Base-by-base conservation (phyloP, 805 yeast species). In the Trichomonascus vanleenenianus region DNA sequence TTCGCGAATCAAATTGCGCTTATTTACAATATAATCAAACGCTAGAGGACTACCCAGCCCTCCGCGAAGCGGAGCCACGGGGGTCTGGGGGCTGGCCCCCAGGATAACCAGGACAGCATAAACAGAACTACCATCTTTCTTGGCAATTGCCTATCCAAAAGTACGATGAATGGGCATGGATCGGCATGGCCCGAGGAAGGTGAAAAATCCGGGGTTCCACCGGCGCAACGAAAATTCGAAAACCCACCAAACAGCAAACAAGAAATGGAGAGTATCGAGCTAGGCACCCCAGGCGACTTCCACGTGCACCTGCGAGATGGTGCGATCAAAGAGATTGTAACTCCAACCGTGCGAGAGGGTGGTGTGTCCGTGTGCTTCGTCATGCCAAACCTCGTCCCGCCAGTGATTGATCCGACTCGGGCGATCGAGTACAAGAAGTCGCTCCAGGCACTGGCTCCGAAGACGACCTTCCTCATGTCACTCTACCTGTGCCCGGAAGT, bases 261-360 rank as follows among this genome's bases (percentile, higher is more conserved):
- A 39, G 14, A 34, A 25, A 39, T 11, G 32, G 11, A 32, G 7
- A 15, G 19, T n/a, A 56, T 63, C 36, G 57, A 61, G 18, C 57
- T 64, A 2, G 69, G 69, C 4, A 52, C 52, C 43, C 68, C 69
- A 32, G 69, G 65, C 14, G 99, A 93, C 64, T 80, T 87, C 76
- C 99, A 93, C 60, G 97, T 93, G 42, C 99, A 93, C 62, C 76
- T 93, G 32, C 84, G 98, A 59, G 96, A 91, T 49, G 97, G 95
- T 1, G 72, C 74, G 5, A 89, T 93, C 97, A 87, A 88, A 83
- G 83, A 85, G 55, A 74, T 86, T 32, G 85, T 89, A 35, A 76
- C 96, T 0, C 98, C 98, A 6, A 83, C 95, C 0, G 85, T 93
- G 14, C 76, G 80, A 56, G 78, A 81, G 50, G 98, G 99, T 40